These are phyloP conservation scores for Chaetomiaceae sp. DNA, from an alignment of 2,329 filamentous ascomycete species.

Conservation along the genomic window DNA sequence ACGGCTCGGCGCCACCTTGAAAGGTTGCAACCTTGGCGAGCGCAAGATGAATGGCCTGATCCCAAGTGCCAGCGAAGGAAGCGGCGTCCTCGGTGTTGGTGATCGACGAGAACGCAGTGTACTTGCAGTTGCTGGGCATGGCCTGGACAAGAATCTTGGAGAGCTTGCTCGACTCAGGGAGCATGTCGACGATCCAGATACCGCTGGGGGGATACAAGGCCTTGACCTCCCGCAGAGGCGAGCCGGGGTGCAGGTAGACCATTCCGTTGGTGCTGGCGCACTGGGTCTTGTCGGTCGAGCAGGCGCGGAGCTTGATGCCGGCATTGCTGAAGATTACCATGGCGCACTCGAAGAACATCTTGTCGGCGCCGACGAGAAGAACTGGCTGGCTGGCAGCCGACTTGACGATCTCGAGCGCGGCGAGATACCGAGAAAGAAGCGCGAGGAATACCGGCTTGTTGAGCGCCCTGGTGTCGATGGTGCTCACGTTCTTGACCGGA, in stretches of 20 bases:
- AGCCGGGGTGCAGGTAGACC: slow-evolving; percentile 28
- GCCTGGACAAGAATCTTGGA: slow-evolving; percentile 26
- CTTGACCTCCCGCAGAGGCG: slow-evolving; percentile 29
- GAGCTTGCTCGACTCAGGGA: slow-evolving; percentile 27
- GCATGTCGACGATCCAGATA: slow-evolving; percentile 33
- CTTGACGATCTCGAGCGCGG: slow-evolving; percentile 20
- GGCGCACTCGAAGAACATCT: slow-evolving; percentile 28
- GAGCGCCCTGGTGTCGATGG: slow-evolving; percentile 12
- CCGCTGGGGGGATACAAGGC: slow-evolving; percentile 24
- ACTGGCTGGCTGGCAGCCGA: slow-evolving; percentile 17
- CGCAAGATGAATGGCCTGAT: slow-evolving; percentile 24
- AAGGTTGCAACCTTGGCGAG: slow-evolving; percentile 1
- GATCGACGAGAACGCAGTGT: slow-evolving; percentile 23
- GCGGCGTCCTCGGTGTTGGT: slow-evolving; percentile 7
- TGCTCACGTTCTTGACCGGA: slow-evolving; percentile 18
- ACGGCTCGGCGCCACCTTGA: background rate
- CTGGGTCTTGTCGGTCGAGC: slow-evolving; percentile 21
- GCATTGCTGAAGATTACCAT: slow-evolving; percentile 20
- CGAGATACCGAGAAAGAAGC: slow-evolving; percentile 25
- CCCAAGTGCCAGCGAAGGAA: slow-evolving; percentile 22
- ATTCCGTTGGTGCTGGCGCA: slow-evolving; percentile 5
- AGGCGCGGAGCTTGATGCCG: slow-evolving; percentile 20
- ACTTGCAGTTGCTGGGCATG: slow-evolving; percentile 28
- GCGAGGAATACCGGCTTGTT: slow-evolving; percentile 26
- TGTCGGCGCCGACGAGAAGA: slow-evolving; percentile 35